Base-by-base conservation (phyloP, 225 moss, liverwort and hornwort genomes). In the Physcomitrellopsis africana region DNA sequence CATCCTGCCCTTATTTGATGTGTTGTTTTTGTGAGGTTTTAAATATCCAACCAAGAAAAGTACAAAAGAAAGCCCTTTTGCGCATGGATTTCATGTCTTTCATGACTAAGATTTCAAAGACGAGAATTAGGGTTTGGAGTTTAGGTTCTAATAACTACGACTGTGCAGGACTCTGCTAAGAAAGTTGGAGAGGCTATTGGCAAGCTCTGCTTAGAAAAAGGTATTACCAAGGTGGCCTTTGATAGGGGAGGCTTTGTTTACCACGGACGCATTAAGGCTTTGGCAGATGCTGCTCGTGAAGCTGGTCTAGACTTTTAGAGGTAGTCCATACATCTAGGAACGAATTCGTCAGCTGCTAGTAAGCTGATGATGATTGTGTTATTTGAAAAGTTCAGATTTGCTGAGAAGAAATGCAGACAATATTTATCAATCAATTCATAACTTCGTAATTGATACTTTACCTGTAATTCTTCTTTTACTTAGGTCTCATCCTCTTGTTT, bases 181-280 rank as follows among this genome's bases (percentile, higher is more conserved):
- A 93, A 75, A 79, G 94, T 99, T 10, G 94, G 97, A 75, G 89
- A 93, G 67, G 91, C 93, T 49, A 99, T 99, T 73, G 94, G 95
- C 13, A 93, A 93, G 87, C 65, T 85, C 0, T 94, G 94, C 70
- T 0, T 87, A 48, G 94, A 94, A 75, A 93, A 82, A 73, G 97
- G 94, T 48, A 93, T 97, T 7, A 91, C 87, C 62, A 90, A 94
- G 87, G 94, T 97, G 37, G 87, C 94, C 37, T 99, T 99, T 60
- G 97, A 94, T 60, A 92, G 97, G 83, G 94, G 97, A 75, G 94
- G 94, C 76, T 99, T 99, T 71, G 94, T 93, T 27, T 99, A 94
- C 74, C 93, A 94, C 77, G 97, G 97, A 37, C 91, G 87, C 69
- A 85, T 99, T 58, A 76, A 90, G 81, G 97, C 97, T n/a, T 81